A percentile compares a stretch with the other conserved stretches of the same genome.
phyloP scores from a whole-genome alignment of 345 rosid genomes.

The Bretschneidera sinensis region DNA sequence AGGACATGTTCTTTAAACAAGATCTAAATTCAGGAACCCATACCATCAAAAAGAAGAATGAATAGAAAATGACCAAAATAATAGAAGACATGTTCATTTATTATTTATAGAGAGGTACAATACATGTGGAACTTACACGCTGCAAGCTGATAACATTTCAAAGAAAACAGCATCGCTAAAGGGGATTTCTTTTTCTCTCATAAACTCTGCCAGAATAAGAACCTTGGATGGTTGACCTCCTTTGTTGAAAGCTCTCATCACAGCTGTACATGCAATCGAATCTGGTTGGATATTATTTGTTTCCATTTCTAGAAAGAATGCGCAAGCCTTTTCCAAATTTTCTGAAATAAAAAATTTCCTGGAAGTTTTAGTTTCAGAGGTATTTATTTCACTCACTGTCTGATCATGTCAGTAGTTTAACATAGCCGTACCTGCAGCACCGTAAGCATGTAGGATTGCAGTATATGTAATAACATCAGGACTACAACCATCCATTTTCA shows the following conservation, averaged over 20 bases:
- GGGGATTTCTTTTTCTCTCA: constrained; percentile 61
- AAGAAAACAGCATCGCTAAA: constrained; percentile 58
- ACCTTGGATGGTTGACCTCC: constrained; percentile 70
- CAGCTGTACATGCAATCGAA: constrained; percentile 67
- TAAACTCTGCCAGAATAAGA: constrained; percentile 52
- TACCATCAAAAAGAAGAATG: constrained; percentile 1
- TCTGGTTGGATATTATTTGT: constrained; percentile 53
- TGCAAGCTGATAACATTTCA: constrained; percentile 83
- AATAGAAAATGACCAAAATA: neutral
- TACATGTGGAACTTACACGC: constrained; percentile 47
- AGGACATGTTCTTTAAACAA: neutral
- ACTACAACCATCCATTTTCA: constrained; percentile 62
- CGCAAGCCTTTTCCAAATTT: constrained; percentile 65
- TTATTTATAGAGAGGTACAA: too few species aligned
- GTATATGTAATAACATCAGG: constrained; percentile 84
- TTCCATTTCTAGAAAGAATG: constrained; percentile 74
- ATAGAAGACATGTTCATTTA: too few species aligned
- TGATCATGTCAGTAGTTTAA: constrained; percentile 3
- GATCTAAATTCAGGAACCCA: neutral
- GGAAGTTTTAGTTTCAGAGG: constrained; percentile 16
- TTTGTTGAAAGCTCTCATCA: constrained; percentile 89
- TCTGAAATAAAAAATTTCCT: constrained; percentile 36
- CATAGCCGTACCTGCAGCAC: constrained; percentile 48
- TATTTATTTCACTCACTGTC: constrained; percentile 3
- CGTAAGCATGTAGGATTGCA: constrained; percentile 69